Conservation (phyloP, 2,329 filamentous ascomycete genomes). For the Colletotrichum melonis region DNA sequence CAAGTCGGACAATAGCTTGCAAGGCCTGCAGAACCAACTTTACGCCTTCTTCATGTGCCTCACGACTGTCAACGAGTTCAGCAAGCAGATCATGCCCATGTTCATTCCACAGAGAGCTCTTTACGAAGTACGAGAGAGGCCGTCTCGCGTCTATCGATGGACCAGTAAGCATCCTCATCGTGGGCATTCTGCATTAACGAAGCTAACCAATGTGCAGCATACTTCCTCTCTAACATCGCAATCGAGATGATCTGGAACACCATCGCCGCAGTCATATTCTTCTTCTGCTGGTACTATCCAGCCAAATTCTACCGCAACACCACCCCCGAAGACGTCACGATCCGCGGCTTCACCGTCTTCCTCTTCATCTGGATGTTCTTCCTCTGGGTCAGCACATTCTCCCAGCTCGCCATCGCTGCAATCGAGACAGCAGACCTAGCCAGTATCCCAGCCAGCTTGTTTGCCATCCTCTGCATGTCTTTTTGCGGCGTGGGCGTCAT, state of each 20-base stretch:
- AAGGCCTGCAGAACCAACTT: conserved; percentile 76
- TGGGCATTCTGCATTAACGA: rapidly evolving
- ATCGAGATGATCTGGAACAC: conserved; percentile 80
- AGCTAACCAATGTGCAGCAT: conserved; percentile 12
- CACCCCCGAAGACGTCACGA: conserved; percentile 20
- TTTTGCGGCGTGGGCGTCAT: conserved; percentile 37
- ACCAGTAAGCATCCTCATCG: not conserved
- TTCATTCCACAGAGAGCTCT: conserved; percentile 75
- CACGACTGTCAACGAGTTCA: conserved; percentile 74
- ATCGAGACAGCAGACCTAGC: conserved; percentile 35
- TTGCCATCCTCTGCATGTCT: conserved; percentile 34
- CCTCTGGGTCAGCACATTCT: conserved; percentile 36
- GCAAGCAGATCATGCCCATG: conserved; percentile 76
- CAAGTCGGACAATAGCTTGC: conserved; percentile 64
- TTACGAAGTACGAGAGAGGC: conserved; percentile 76
- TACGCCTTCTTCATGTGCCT: conserved; percentile 76
- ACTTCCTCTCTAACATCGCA: conserved; percentile 55
- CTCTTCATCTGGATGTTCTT: conserved; percentile 37
- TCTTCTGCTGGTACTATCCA: conserved; percentile 77
- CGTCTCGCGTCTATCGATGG: conserved; percentile 69
- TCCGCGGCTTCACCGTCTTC: conserved; percentile 34
- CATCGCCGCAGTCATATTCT: conserved; percentile 72
- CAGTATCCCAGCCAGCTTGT: conserved; percentile 29
- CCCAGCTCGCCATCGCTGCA: conserved; percentile 33
- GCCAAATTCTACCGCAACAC: conserved; percentile 73